phyloP scores from a whole-genome alignment of 2,329 filamentous ascomycete species.

The Fusarium torulosum region DNA sequence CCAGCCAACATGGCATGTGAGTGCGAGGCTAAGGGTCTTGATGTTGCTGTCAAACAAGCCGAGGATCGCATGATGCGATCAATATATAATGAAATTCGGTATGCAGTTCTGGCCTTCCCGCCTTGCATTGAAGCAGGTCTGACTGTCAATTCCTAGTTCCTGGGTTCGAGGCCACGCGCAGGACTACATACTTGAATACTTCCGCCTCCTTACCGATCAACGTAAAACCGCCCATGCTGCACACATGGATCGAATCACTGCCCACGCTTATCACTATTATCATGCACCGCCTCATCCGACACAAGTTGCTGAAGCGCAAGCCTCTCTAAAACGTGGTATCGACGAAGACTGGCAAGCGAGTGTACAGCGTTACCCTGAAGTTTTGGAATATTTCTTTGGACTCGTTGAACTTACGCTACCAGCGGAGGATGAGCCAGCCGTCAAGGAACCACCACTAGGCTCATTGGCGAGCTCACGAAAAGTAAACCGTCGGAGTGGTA shows the following conservation, averaged over 20 bases:
- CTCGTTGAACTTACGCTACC: conserved; percentile 76
- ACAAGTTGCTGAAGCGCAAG: conserved; percentile 74
- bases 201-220: conserved; percentile 70
- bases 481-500: conserved; percentile 56
- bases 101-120: conserved; percentile 42
- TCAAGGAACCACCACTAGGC: conserved; percentile 71
- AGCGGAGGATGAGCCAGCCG: conserved; percentile 68
- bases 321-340: conserved; percentile 77
- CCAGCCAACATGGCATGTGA: conserved; percentile 71
- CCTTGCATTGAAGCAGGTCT: conserved; percentile 1
- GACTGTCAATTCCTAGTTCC: conserved; percentile 56
- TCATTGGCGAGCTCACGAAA: conserved; percentile 64
- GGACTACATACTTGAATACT: conserved; percentile 76
- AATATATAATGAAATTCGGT: conserved; percentile 74
- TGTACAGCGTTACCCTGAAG: conserved; percentile 81
- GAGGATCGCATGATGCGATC: conserved; percentile 73
- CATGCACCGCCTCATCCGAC: conserved; percentile 68
- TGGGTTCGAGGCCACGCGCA: conserved; percentile 76
- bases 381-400: conserved; percentile 84
- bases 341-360: conserved; percentile 83
- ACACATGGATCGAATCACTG: conserved; percentile 68
- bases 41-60: conserved; percentile 72
- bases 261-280: conserved; percentile 69
- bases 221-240: conserved; percentile 69
- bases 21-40: conserved; percentile 75